phyloP scores from a whole-genome alignment of 1,139 yeast genomes.

The Spathaspora sp. region DNA sequence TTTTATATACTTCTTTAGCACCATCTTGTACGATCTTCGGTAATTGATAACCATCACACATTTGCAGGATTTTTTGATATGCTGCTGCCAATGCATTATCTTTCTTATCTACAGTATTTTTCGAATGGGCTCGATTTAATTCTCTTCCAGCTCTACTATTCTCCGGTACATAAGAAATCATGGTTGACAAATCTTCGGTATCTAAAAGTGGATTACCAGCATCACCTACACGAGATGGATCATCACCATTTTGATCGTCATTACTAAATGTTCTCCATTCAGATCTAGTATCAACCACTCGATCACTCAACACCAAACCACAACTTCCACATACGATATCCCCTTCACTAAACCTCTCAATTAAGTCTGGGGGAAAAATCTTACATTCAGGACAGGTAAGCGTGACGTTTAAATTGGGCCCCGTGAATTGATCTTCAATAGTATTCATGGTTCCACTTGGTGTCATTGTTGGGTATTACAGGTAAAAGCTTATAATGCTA shows the following conservation, averaged over 20 bases:
- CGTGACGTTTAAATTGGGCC: constrained; percentile 83
- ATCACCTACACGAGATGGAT: constrained; percentile 99
- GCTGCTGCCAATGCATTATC: constrained; percentile 89
- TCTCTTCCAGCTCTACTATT: constrained; percentile 81
- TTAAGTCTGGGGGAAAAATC: constrained; percentile 91
- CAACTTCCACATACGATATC: constrained; percentile 97
- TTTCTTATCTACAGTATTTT: constrained; percentile 79
- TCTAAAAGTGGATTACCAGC: constrained; percentile 95
- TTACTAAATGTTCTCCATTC: constrained; percentile 98
- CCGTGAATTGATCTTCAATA: constrained; percentile 36
- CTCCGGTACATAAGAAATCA: constrained; percentile 83
- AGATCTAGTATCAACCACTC: constrained; percentile 91
- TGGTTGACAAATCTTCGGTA: constrained; percentile 88
- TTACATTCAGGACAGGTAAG: constrained; percentile 95
- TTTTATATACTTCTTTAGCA: constrained; percentile 92
- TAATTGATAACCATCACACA: constrained; percentile 95
- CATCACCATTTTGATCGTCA: constrained; percentile 97
- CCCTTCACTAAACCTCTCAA: constrained; percentile 94
- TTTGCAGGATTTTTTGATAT: constrained; percentile 85
- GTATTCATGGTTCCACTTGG: constrained; percentile 13
- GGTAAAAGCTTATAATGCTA: not conserved
- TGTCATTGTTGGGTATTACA: constrained; percentile 7
- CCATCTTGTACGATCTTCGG: constrained; percentile 97
- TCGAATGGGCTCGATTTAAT: constrained; percentile 84
- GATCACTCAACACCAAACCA: constrained; percentile 88